Conservation (phyloP, 2,329 filamentous ascomycete genomes). For the Colletotrichum sp. region DNA sequence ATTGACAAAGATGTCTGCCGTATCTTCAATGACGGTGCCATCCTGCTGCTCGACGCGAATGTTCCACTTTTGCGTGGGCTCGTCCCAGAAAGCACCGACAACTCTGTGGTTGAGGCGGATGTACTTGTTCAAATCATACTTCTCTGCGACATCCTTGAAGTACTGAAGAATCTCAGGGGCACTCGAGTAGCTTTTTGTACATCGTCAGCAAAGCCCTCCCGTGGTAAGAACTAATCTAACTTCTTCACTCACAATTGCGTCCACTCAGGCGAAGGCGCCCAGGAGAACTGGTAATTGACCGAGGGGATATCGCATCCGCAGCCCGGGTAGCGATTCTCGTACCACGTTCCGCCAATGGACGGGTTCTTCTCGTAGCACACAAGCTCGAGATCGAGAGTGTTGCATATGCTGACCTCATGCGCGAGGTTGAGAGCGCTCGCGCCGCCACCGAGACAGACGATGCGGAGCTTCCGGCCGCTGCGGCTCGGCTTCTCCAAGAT, state of each 20-base stretch:
- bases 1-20: slow-evolving; percentile 29
- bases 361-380: slow-evolving; percentile 33
- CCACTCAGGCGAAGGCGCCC: slow-evolving; percentile 11
- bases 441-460: slow-evolving; percentile 33
- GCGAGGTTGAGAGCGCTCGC: slow-evolving; percentile 32
- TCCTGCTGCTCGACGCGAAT: slow-evolving; percentile 19
- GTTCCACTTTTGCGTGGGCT: slow-evolving; percentile 24
- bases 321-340: slow-evolving; percentile 29
- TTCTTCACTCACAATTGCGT: background rate
- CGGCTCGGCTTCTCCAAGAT: slow-evolving; percentile 29
- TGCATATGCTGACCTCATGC: slow-evolving; percentile 25
- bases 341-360: slow-evolving; percentile 29
- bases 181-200: slow-evolving; percentile 9
- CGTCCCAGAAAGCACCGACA: slow-evolving; percentile 26
- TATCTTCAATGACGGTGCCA: slow-evolving; percentile 17
- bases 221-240: background rate
- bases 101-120: slow-evolving; percentile 25
- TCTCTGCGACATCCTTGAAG: slow-evolving; percentile 27
- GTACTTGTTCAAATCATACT: slow-evolving; percentile 26
- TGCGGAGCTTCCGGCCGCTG: slow-evolving; percentile 27
- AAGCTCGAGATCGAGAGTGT: slow-evolving; percentile 25
- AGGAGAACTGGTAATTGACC: slow-evolving; percentile 25
- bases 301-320: slow-evolving; percentile 28
- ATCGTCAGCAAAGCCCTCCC: background rate
- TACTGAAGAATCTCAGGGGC: slow-evolving; percentile 29